phyloP scores from a whole-genome alignment of 2,329 filamentous ascomycete genomes.

The Cladorrhinum sp. region DNA sequence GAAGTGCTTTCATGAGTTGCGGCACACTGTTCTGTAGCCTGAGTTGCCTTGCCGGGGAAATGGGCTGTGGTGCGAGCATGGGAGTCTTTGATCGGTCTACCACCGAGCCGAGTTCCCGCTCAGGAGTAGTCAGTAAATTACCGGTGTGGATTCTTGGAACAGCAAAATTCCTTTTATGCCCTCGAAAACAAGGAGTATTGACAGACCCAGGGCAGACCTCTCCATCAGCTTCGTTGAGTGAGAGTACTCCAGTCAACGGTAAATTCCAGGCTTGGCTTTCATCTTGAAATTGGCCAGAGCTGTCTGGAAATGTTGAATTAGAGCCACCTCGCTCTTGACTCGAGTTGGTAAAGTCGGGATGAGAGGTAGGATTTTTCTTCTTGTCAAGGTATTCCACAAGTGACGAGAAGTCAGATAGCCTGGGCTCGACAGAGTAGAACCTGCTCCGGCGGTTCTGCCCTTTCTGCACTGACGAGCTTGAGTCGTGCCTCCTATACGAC shows the following conservation, averaged over 20 bases:
- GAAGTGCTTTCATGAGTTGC: constrained; percentile 52
- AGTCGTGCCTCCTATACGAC: background rate
- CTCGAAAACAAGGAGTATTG: background rate
- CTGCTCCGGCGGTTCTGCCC: constrained; percentile 16
- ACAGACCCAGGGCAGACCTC: background rate
- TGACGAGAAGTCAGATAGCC: constrained; percentile 25
- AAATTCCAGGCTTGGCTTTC: background rate
- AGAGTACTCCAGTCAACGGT: background rate
- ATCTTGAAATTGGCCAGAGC: background rate
- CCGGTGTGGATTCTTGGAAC: constrained; percentile 13
- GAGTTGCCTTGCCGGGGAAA: constrained; percentile 45
- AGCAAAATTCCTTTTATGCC: constrained; percentile 11
- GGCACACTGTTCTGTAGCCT: constrained; percentile 50
- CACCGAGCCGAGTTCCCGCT: background rate
- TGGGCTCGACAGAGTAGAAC: constrained; percentile 24
- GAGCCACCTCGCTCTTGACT: background rate
- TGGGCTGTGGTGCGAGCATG: constrained; percentile 47
- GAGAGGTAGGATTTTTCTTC: background rate
- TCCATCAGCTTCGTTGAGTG: background rate
- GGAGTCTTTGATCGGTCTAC: constrained; percentile 25
- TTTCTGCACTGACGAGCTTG: constrained; percentile 4
- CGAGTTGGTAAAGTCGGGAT: background rate
- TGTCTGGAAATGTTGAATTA: background rate
- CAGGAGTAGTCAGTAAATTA: background rate
- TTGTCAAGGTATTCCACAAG: constrained; percentile 25